Evolutionary conservation across 768 basidiomycete species (phyloP).

Genomic region (Crucibulum laeve): DNA sequence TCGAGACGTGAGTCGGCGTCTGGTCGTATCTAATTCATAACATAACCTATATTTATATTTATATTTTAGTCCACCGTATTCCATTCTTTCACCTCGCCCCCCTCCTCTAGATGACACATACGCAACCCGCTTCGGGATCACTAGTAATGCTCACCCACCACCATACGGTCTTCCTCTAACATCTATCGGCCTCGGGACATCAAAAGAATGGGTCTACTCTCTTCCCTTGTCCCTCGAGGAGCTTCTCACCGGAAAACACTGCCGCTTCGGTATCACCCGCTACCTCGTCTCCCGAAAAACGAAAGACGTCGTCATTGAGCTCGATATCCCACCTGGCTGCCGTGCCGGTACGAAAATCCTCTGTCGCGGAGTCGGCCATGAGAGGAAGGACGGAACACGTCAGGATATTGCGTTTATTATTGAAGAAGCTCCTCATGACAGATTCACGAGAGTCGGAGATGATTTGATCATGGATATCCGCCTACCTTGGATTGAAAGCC

Average conservation of each 20-base stretch:
- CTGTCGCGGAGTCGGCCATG: constrained; percentile 65
- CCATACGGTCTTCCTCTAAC: constrained; percentile 34
- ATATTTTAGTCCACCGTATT: neutral
- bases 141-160: constrained; percentile 9
- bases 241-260: constrained; percentile 50
- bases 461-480: constrained; percentile 53
- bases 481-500: constrained; percentile 50
- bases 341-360: constrained; percentile 55
- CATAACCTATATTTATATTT: neutral
- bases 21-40: neutral
- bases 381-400: constrained; percentile 46
- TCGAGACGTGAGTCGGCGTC: neutral
- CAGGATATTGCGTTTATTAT: constrained; percentile 69
- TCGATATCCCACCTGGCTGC: constrained; percentile 61
- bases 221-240: constrained; percentile 60
- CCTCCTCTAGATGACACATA: constrained; percentile 1
- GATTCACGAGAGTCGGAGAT: constrained; percentile 52
- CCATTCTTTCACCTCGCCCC: constrained; percentile 2
- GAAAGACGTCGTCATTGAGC: constrained; percentile 52
- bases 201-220: constrained; percentile 67
- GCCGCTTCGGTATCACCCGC: constrained; percentile 58
- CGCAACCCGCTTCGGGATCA: neutral
- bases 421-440: constrained; percentile 52
- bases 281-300: constrained; percentile 42
- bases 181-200: constrained; percentile 34